Evolutionary conservation across 2,329 filamentous ascomycete genomes (phyloP).

Genomic region (Claviceps africana): DNA sequence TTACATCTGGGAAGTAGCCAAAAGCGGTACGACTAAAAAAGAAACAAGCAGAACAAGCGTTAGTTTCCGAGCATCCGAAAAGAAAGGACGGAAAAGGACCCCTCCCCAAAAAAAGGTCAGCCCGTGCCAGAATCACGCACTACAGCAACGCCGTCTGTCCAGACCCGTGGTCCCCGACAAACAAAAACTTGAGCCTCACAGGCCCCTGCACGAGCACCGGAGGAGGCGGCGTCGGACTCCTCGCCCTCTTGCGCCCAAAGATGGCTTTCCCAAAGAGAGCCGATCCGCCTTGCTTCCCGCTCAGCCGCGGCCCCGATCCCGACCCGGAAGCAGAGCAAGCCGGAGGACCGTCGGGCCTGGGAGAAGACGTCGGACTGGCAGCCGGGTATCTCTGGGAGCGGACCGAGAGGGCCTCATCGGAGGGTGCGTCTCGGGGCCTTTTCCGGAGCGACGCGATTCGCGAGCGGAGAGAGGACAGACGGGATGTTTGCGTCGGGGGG

Average conservation of each 20-base stretch:
- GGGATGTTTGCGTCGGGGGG: neutral
- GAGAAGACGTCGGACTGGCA: too few relatives aligned
- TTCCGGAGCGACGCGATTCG: neutral
- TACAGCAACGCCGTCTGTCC: constrained; percentile 26
- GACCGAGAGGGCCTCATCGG: neutral
- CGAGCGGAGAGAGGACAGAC: neutral
- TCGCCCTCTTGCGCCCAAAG: constrained; percentile 10
- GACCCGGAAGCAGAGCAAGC: neutral
- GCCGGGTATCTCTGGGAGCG: neutral
- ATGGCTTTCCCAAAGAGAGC: neutral
- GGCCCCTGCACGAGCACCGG: neutral
- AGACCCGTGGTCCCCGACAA: constrained; percentile 18
- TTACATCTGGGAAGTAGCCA: constrained; percentile 24
- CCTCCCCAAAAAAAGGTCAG: neutral
- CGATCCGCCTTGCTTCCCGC: neutral
- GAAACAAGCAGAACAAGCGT: neutral
- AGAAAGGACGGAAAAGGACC: neutral
- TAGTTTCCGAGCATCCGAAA: neutral
- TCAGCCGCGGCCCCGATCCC: too few relatives aligned
- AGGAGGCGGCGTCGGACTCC: constrained; percentile 6
- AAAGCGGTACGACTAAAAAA: constrained; percentile 20
- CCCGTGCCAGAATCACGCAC: constrained; percentile 15
- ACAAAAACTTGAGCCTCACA: constrained; percentile 21
- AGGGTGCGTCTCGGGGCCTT: neutral
- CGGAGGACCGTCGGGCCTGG: neutral